Base-by-base conservation (phyloP, 257 asterid species). In the Prunella vulgaris region DNA sequence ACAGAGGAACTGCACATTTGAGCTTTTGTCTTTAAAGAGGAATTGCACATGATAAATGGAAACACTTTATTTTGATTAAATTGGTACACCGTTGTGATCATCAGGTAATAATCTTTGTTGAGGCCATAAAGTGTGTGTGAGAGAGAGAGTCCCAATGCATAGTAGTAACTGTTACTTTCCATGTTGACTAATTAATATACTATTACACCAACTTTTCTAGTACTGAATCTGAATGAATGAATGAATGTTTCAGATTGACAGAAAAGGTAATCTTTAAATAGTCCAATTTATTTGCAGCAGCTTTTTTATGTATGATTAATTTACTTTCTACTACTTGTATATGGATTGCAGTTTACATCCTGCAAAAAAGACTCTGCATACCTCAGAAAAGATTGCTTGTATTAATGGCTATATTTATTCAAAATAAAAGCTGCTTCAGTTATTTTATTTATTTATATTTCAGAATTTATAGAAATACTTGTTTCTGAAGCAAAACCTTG, bases 401-500 rank as follows among this genome's bases (percentile, higher is more conserved):
- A 48, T 32, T 59, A 4, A 70, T 21, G 33, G 27, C 42, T 2
- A 24, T 25, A 1, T 66, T 15, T 15, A 56, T 56, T 56, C 38
- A 56, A 24, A 66, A 38, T 56, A 65, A 75, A 60, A 64, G 67
- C 25, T n/a, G 48, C 14, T 52, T 32, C 20, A 10, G 14, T 66
- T 49, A 14, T 15, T 46, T 46, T 44, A 13, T 44, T 44, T n/a
- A 44, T 44, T 12, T 42, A 42, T 60, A 14, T 52, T 17, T n/a
- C 48, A 61, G n/a, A 53, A 30, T 52, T 59, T 69, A 44, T 30
- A 75, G 79, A 68, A 78, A 81, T 81, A 72, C 91, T 85, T 85
- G 86, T 83, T 73, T 53, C 61, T 25, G 75, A 85, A 85, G 91
- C 78, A 83, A 82, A 38, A 37, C 69, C 73, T 35, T 62, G 37